phyloP scores from a whole-genome alignment of 345 rosid genomes.

The Triadica sebifera region DNA sequence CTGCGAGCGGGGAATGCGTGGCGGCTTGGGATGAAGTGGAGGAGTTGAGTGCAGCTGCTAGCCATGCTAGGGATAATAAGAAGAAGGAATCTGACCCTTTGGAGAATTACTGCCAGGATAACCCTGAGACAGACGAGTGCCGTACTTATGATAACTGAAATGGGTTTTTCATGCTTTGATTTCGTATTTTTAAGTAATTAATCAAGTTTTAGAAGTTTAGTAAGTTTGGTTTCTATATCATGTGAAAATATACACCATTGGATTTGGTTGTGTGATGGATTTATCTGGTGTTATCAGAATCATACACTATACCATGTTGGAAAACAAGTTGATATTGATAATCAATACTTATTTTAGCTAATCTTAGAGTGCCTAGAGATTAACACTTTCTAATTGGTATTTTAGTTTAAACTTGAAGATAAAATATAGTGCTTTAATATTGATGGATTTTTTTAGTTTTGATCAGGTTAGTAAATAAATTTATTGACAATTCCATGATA shows the following conservation, averaged over 20 bases:
- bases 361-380: too few relatives aligned
- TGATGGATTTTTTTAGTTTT: too few relatives aligned
- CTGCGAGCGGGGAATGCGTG: slow-evolving; percentile 89
- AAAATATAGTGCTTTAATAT: too few relatives aligned
- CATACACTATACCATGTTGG: background rate
- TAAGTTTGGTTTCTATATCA: slow-evolving; percentile 2
- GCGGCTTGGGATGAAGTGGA: slow-evolving; percentile 99
- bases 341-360: background rate
- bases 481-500: too few relatives aligned
- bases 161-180: background rate
- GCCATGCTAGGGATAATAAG: slow-evolving; percentile 91
- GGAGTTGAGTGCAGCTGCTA: slow-evolving; percentile 97
- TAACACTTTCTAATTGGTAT: too few relatives aligned
- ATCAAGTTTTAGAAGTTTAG: background rate
- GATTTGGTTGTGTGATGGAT: background rate
- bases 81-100: slow-evolving; percentile 61
- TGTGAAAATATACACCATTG: background rate
- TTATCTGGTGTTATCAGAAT: background rate
- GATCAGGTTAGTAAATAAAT: too few relatives aligned
- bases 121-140: slow-evolving; percentile 92
- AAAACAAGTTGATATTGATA: background rate
- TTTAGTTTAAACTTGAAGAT: too few relatives aligned
- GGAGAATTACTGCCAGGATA: slow-evolving; percentile 83
- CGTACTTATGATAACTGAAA: slow-evolving; percentile 80
- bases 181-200: background rate